These are phyloP conservation scores for Ilyonectria sp. DNA, from an alignment of 2,329 filamentous ascomycete genomes.

Conservation along the genomic window DNA sequence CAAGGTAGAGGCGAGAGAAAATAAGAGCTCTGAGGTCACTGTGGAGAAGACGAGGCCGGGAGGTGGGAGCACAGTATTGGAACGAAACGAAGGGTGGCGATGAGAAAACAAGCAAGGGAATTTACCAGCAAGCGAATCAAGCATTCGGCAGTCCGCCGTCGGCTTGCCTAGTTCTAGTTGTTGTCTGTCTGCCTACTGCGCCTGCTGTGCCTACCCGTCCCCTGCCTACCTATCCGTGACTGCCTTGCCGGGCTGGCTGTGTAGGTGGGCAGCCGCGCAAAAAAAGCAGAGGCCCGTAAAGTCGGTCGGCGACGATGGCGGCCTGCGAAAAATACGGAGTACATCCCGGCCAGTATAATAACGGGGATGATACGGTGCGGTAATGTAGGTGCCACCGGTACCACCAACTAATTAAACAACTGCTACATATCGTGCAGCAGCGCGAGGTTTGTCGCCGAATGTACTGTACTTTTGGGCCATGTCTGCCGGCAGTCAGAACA, in stretches of 20 bases:
- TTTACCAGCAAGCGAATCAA: not conserved
- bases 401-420: not conserved
- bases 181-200: no score
- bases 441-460: not conserved
- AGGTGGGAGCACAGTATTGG: not conserved
- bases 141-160: no score
- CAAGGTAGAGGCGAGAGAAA: slow-evolving; percentile 7
- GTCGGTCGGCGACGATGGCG: not conserved
- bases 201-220: no score
- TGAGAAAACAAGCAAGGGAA: not conserved
- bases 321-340: not conserved
- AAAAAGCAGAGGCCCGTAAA: not conserved
- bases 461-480: not conserved
- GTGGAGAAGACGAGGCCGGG: slow-evolving; percentile 20
- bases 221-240: no score
- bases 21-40: slow-evolving; percentile 31
- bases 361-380: not conserved
- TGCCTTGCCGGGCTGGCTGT: no score
- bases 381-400: slow-evolving; percentile 11
- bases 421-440: not conserved
- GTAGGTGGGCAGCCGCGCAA: no score
- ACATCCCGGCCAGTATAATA: not conserved
- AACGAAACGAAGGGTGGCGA: not conserved
- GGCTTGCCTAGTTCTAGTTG: no score
- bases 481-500: not conserved